Base-by-base conservation (phyloP, 1,139 yeast genomes). In the Yamadazyma diospyri region DNA sequence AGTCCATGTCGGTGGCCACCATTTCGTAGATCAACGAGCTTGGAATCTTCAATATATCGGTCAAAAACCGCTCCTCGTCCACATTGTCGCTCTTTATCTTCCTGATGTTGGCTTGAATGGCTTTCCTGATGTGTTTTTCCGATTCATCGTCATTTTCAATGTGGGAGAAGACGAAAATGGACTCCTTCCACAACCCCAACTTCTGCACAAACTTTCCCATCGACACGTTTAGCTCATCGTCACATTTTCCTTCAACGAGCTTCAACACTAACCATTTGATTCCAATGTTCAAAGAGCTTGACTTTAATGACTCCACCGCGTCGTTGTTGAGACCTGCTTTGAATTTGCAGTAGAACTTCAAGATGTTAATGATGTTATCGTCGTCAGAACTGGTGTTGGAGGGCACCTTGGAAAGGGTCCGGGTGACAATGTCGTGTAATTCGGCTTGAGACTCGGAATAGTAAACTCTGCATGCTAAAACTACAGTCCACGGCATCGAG, bases 401-500 rank as follows among this genome's bases (percentile, higher is more conserved):
- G 6, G 6, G 19, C 2, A 17, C 33, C 16, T 40, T 32, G 44
- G 29, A 53, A 51, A 21, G 4, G 4, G 25, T 22, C 8, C 26
- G 22, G 6, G 47, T 47, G 24, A 69, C 53, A 8, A 64, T 46
- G 14, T 70, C 63, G 36, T 60, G 66, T n/a, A 80, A 49, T 35
- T 61, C 62, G 32, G 76, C 51, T 3, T 73, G 51, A 25, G 55
- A 56, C 39, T 70, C 49, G 6, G 84, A 88, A 55, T 80, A 89
- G 54, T 76, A 77, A 13, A 87, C 50, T 19, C 66, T 53, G 34
- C 84, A 45, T 0, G 81, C 78, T 21, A 88, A 64, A 9, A 73
- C 66, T 25, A 81, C 64, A 35, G 72, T 66, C 95, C 96, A 87
- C 11, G 83, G 73, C 23, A 84, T 64, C 1, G 66, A 73, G 1